Base-by-base conservation (phyloP, 78 protist genomes). In the Monosiga brevicollis region DNA sequence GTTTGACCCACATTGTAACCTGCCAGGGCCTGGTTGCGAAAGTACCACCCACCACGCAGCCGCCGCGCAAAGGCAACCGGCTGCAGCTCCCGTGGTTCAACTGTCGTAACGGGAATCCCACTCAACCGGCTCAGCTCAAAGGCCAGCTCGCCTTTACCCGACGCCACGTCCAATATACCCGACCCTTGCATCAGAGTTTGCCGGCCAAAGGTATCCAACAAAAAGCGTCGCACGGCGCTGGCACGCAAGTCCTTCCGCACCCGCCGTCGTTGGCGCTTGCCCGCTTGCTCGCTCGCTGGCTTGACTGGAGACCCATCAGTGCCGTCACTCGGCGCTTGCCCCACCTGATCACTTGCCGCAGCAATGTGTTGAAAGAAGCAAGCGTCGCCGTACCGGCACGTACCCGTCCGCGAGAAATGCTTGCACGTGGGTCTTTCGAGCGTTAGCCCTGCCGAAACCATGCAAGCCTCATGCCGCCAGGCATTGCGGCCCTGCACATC, bases 161-260 rank as follows among this genome's bases (percentile, higher is more conserved):
- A 84, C 0, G 85, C 89, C 6, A 86, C 71, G 77, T 86, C 89
- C 38, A 86, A 85, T 15, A 86, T 72, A 72, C 89, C 89, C 2
- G 86, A 32, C 55, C 89, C 89, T 1, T 29, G 0, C 76, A 15
- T 0, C 29, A 80, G 70, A 2, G 3, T 20, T 9, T 78, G 83
- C 0, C 10, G 34, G 9, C 87, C 83, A 78, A 43, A 79, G 20
- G 49, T 35, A 25, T 79, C 87, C 34, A 84, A 0, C 32, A 84
- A n/a, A 42, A 43, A 84, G 2, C 79, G 41, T 6, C 75, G 76
- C 10, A 84, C 40, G 32, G 34, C 36, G 32, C 72, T 1, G 71
- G 38, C 11, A 9, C 81, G 81, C 71, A 1, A n/a, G 2, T 1
- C 25, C 54, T 49, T 49, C 29, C 62, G 62, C 62, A 49, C 62